Evolutionary conservation across 306 rosid genomes (phyloP).

Genomic region (Cicer cuneatum): DNA sequence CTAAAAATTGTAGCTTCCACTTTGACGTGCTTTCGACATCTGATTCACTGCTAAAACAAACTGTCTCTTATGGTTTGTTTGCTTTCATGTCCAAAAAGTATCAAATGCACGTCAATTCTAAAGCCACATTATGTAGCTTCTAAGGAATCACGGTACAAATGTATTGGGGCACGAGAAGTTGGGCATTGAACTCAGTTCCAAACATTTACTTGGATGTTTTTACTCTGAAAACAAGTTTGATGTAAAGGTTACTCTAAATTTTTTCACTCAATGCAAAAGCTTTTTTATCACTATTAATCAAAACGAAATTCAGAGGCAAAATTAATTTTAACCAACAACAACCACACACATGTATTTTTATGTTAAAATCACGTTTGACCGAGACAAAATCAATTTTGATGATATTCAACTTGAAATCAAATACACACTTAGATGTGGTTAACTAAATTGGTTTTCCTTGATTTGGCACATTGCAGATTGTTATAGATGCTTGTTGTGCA

Average conservation of each 20-base stretch:
- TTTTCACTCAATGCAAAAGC: background rate
- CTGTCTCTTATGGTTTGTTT: too few species aligned
- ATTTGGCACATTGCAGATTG: slow-evolving; percentile 65
- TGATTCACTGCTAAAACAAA: too few species aligned
- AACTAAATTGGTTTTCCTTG: slow-evolving; percentile 6
- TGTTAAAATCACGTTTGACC: background rate
- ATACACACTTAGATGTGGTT: background rate
- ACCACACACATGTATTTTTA: background rate
- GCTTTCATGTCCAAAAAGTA: too few species aligned
- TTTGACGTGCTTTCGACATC: too few species aligned
- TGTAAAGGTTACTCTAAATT: background rate
- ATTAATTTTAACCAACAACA: background rate
- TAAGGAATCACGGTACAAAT: too few species aligned
- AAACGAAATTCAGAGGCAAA: background rate
- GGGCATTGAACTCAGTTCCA: too few species aligned
- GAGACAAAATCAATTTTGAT: background rate
- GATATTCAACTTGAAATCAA: background rate
- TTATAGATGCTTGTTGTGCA: slow-evolving; percentile 93
- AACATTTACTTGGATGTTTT: background rate
- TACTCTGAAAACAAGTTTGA: background rate
- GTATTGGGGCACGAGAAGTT: too few species aligned
- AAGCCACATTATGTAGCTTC: too few species aligned
- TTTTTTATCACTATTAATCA: background rate
- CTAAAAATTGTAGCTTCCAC: too few species aligned
- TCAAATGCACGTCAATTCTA: too few species aligned